phyloP scores from a whole-genome alignment of 768 basidiomycete genomes.

The Fomitopsis pulvina region DNA sequence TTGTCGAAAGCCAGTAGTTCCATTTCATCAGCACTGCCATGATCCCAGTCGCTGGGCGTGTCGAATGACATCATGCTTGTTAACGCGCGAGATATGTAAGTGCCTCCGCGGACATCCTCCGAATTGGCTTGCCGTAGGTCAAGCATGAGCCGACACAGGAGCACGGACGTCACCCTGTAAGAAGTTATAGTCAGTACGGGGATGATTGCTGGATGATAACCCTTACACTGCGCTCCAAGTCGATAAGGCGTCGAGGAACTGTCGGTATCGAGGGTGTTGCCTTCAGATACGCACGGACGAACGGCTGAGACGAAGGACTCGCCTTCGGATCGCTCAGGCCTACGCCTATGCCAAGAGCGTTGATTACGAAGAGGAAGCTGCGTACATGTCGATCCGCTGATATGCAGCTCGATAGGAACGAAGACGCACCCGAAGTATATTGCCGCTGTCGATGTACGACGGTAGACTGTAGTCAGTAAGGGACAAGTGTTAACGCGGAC shows the following conservation, averaged over 20 bases:
- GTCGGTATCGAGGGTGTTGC: too few relatives aligned
- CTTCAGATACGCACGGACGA: too few relatives aligned
- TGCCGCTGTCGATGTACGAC: too few relatives aligned
- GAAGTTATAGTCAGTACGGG: background rate
- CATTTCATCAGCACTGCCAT: too few relatives aligned
- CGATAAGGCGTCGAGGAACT: background rate
- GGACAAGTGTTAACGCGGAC: background rate
- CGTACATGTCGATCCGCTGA: background rate
- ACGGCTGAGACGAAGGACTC: too few relatives aligned
- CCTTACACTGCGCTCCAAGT: background rate
- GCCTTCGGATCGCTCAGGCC: background rate
- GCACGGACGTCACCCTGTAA: background rate
- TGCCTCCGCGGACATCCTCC: too few relatives aligned
- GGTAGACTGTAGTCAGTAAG: background rate
- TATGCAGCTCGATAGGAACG: too few relatives aligned
- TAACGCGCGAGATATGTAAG: too few relatives aligned
- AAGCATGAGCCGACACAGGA: background rate
- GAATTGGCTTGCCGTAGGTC: too few relatives aligned
- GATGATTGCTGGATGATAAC: background rate
- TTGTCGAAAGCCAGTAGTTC: too few relatives aligned
- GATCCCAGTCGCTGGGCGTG: too few relatives aligned
- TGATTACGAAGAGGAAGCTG: background rate
- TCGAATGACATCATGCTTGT: too few relatives aligned
- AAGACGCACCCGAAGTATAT: constrained; percentile 1
- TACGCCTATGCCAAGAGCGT: background rate